Percentiles rank a stretch among this genome's conserved stretches.
Evolutionary conservation across 768 basidiomycete species (phyloP).

Genomic region (Solioccasus polychromus): DNA sequence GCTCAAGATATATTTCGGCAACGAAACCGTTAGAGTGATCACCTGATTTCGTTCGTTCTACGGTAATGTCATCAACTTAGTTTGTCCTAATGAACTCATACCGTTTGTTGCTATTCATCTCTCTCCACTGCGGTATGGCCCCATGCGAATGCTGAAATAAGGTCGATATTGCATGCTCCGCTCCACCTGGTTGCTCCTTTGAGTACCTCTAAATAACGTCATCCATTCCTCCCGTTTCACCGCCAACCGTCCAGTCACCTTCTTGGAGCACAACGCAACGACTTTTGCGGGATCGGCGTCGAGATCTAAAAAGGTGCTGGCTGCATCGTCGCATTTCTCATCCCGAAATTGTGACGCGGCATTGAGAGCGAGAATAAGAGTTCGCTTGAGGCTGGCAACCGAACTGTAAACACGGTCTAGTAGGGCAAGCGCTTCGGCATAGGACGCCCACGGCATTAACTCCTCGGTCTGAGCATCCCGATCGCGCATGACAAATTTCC

Average conservation of each 20-base stretch:
- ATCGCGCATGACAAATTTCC: slow-evolving; percentile 67
- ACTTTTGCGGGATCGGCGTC: slow-evolving; percentile 94
- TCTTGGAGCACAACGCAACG: slow-evolving; percentile 81
- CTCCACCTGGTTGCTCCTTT: slow-evolving; percentile 10
- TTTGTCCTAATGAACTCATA: no score
- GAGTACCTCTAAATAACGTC: slow-evolving; percentile 70
- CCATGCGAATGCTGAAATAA: no score
- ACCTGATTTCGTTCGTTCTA: slow-evolving; percentile 26
- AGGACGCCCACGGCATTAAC: slow-evolving; percentile 62
- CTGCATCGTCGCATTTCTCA: slow-evolving; percentile 70
- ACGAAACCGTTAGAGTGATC: slow-evolving; percentile 43
- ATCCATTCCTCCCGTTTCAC: slow-evolving; percentile 75
- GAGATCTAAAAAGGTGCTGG: slow-evolving; percentile 83
- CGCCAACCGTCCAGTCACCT: slow-evolving; percentile 74
- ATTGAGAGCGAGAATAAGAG: slow-evolving; percentile 65
- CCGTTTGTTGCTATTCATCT: no score
- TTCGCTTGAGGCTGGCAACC: slow-evolving; percentile 35
- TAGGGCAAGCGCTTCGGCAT: slow-evolving; percentile 77
- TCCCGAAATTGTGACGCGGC: slow-evolving; percentile 75
- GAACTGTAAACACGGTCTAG: slow-evolving; percentile 44
- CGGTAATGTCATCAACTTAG: no score
- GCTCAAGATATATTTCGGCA: no score
- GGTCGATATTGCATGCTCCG: slow-evolving; percentile 28
- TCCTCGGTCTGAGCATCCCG: slow-evolving; percentile 87
- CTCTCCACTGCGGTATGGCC: no score